Evolutionary conservation across 2,329 filamentous ascomycete genomes (phyloP).

Genomic region (Fusarium mundagurra): DNA sequence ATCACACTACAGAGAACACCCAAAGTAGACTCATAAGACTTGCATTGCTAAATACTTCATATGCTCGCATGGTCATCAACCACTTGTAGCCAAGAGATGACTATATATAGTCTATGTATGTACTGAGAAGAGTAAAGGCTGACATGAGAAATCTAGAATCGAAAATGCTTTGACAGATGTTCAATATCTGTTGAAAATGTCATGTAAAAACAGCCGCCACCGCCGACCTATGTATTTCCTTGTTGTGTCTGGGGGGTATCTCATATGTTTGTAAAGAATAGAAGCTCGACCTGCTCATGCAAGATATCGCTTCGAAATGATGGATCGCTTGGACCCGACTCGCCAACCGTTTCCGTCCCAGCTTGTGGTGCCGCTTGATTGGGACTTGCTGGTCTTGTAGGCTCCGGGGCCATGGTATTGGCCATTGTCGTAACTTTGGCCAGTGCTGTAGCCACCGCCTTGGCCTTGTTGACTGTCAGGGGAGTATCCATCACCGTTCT

Average conservation of each 20-base stretch:
- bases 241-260: constrained; percentile 15
- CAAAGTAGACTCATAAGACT: not conserved
- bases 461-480: not conserved
- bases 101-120: constrained; percentile 28
- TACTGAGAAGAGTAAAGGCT: constrained; percentile 32
- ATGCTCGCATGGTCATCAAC: not conserved
- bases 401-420: constrained; percentile 17
- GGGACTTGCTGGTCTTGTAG: constrained; percentile 10
- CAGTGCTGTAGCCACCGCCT: not conserved
- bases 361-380: constrained; percentile 2
- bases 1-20: not conserved
- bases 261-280: constrained; percentile 1
- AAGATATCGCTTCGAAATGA: constrained; percentile 29
- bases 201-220: constrained; percentile 19
- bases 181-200: constrained; percentile 6
- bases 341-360: constrained; percentile 17
- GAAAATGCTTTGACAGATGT: constrained; percentile 11
- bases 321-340: constrained; percentile 21
- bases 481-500: not conserved
- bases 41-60: constrained; percentile 23
- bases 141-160: constrained; percentile 18
- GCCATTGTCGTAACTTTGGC: constrained; percentile 9
- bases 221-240: not conserved
- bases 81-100: constrained; percentile 8
- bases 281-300: constrained; percentile 21